These are phyloP conservation scores for Aspergillus sp. DNA, from an alignment of 2,329 filamentous ascomycete genomes.

Conservation along the genomic window DNA sequence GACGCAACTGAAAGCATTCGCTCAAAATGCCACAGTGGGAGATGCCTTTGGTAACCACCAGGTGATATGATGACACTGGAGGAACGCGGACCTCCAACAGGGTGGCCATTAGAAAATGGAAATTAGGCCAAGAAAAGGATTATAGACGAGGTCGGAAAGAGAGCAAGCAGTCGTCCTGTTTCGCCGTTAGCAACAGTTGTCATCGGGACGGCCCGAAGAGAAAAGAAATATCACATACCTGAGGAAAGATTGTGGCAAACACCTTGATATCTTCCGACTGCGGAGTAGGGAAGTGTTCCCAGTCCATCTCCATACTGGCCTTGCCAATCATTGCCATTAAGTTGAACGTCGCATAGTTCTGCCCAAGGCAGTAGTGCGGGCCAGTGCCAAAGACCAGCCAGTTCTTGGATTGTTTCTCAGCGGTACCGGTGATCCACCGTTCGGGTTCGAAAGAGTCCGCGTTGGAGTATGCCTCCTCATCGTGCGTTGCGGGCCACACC, in stretches of 20 bases:
- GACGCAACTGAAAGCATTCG: too few relatives aligned
- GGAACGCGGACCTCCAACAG: background rate
- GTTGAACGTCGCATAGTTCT: slow-evolving; percentile 84
- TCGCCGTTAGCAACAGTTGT: slow-evolving; percentile 14
- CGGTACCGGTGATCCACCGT: slow-evolving; percentile 81
- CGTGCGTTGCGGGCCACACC: slow-evolving; percentile 81
- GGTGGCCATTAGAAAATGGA: background rate
- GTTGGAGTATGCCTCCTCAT: slow-evolving; percentile 83
- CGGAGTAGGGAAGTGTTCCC: slow-evolving; percentile 79
- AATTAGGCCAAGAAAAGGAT: slow-evolving; percentile 4
- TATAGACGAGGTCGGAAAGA: slow-evolving; percentile 51
- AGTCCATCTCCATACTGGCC: slow-evolving; percentile 77
- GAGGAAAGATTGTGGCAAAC: slow-evolving; percentile 95
- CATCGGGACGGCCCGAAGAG: slow-evolving; percentile 5
- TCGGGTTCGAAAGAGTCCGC: slow-evolving; percentile 86
- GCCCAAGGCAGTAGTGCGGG: slow-evolving; percentile 92
- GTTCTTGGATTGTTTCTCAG: slow-evolving; percentile 89
- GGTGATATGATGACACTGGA: background rate
- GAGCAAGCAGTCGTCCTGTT: slow-evolving; percentile 72
- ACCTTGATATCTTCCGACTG: slow-evolving; percentile 91
- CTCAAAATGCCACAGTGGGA: too few relatives aligned
- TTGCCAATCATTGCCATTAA: slow-evolving; percentile 85
- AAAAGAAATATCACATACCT: slow-evolving; percentile 46
- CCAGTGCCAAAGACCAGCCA: slow-evolving; percentile 93
- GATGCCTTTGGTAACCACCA: too few relatives aligned